Conservation (phyloP, 179 eudicot species). For the Spergularia azorica region DNA sequence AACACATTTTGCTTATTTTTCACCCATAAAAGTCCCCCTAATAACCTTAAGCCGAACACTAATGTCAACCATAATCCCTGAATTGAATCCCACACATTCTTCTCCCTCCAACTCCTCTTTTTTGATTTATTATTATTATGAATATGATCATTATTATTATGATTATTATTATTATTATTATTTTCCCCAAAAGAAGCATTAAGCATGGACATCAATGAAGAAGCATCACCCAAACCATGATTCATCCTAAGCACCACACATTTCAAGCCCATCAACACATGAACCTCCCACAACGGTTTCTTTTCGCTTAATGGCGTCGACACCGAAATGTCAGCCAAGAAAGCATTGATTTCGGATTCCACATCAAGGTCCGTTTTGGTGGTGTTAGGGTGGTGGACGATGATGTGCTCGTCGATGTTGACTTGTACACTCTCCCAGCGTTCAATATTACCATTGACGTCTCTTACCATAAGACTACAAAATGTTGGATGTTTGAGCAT, state of each 20-base stretch:
- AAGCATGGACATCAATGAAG: conserved; percentile 41
- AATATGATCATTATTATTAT: neutral
- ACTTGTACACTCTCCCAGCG: conserved; percentile 26
- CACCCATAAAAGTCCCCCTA: conserved; percentile 50
- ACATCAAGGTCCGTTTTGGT: neutral
- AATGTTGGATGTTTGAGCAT: conserved; percentile 67
- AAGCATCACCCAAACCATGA: conserved; percentile 39
- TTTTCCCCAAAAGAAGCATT: conserved; percentile 24
- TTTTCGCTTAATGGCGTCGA: conserved; percentile 29
- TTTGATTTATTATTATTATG: neutral
- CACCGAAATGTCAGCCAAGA: conserved; percentile 34
- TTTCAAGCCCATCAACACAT: conserved; percentile 26
- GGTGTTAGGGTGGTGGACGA: conserved; percentile 9
- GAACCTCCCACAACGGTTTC: conserved; percentile 45
- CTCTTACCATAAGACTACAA: conserved; percentile 50
- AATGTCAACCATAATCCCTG: conserved; percentile 43
- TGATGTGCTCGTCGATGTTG: conserved; percentile 34
- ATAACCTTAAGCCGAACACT: conserved; percentile 40
- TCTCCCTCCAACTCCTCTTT: conserved; percentile 18
- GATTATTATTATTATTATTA: no score
- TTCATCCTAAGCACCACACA: conserved; percentile 39
- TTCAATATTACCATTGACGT: conserved; percentile 37
- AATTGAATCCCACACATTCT: conserved; percentile 25
- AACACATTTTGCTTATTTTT: conserved; percentile 49
- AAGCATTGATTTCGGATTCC: conserved; percentile 24